Conservation (phyloP, 1,139 yeast species). For the Nakaseomyces nivariensis region DNA sequence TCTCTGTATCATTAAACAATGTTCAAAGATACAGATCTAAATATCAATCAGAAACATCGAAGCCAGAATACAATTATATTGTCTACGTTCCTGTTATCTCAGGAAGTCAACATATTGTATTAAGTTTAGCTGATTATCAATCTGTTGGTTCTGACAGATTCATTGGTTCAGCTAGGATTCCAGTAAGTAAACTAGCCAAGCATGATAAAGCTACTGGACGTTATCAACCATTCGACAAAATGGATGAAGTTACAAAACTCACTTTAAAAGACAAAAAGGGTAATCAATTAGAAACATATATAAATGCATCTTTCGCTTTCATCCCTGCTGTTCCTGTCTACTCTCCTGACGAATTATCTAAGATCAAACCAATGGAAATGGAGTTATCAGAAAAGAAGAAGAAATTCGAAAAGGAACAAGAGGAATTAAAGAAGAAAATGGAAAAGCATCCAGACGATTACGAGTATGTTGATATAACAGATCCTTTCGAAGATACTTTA, state of each 20-base stretch:
- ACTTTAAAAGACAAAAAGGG: constrained; percentile 38
- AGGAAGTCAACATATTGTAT: constrained; percentile 46
- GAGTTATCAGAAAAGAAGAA: constrained; percentile 32
- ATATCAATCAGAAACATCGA: constrained; percentile 44
- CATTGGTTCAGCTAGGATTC: constrained; percentile 48
- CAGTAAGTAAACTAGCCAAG: constrained; percentile 41
- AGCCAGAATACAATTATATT: constrained; percentile 52
- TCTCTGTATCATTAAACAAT: constrained; percentile 48
- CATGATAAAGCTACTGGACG: constrained; percentile 38
- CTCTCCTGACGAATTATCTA: constrained; percentile 44
- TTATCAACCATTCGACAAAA: constrained; percentile 30
- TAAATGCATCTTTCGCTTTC: constrained; percentile 51
- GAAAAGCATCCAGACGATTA: constrained; percentile 50
- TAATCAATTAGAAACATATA: constrained; percentile 37
- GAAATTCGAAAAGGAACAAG: constrained; percentile 36
- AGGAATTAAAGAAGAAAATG: constrained; percentile 38
- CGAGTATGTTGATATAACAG: constrained; percentile 51
- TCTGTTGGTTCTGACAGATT: constrained; percentile 51
- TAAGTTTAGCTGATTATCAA: constrained; percentile 60
- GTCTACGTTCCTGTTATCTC: constrained; percentile 54
- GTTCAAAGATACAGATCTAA: constrained; percentile 46
- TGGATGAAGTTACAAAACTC: constrained; percentile 34
- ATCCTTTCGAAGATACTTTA: constrained; percentile 33
- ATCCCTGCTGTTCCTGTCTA: constrained; percentile 55
- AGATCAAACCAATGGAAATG: constrained; percentile 34